These are phyloP conservation scores for Aureobasidium zeae DNA, from an alignment of 2,329 filamentous ascomycete species.

Conservation along the genomic window DNA sequence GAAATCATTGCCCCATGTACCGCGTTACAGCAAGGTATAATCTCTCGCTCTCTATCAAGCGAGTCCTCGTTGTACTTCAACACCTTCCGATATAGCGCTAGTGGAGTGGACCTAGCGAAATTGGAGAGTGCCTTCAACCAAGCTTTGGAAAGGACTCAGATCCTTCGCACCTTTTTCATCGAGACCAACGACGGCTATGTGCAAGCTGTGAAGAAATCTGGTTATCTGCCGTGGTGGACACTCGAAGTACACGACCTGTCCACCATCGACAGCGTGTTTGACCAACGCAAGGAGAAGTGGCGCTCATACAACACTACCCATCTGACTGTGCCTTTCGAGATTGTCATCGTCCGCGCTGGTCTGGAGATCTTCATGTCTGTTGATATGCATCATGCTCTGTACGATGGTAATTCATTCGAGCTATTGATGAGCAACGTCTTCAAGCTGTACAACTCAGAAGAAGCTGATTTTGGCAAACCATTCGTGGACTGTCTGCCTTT, in stretches of 20 bases:
- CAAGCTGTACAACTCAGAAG: conserved; percentile 38
- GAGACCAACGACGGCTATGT: conserved; percentile 65
- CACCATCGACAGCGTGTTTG: conserved; percentile 29
- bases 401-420: conserved; percentile 72
- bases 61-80: conserved; percentile 63
- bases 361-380: conserved; percentile 43
- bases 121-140: conserved; percentile 51
- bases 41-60: conserved; percentile 57
- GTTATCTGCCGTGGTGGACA: conserved; percentile 16
- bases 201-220: conserved; percentile 52
- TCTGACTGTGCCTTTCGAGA: conserved; percentile 44
- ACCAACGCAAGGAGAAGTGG: conserved; percentile 43
- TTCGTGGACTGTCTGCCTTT: conserved; percentile 61
- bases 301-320: conserved; percentile 42
- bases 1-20: conserved; percentile 76
- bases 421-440: conserved; percentile 55
- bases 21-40: conserved; percentile 76
- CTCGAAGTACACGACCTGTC: conserved; percentile 37
- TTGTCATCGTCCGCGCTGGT: conserved; percentile 35
- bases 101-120: conserved; percentile 35
- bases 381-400: conserved; percentile 75
- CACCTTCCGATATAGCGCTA: conserved; percentile 55
- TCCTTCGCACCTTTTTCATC: conserved; percentile 65
- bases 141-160: conserved; percentile 46
- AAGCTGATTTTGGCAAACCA: conserved; percentile 34